Percentiles rank a stretch among this genome's conserved stretches.
Conservation (phyloP, 495 filamentous ascomycete species). For the Penicillium atrosanguineum region DNA sequence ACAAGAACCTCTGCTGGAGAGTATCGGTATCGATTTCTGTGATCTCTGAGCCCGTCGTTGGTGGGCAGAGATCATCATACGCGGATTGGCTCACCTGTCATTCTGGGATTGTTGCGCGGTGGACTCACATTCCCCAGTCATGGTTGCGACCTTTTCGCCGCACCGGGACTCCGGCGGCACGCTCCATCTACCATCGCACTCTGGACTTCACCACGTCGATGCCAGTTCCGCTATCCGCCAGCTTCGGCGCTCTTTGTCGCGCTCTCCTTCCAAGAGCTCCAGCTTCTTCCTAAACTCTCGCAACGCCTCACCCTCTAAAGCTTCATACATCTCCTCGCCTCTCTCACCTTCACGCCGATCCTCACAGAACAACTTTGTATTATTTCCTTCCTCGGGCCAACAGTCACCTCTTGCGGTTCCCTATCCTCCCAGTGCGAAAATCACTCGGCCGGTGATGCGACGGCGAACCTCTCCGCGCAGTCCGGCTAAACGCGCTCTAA, state of each 20-base stretch:
- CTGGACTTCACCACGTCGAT: constrained; percentile 75
- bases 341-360: constrained; percentile 50
- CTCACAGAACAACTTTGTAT: constrained; percentile 44
- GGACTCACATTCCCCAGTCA: constrained; percentile 30
- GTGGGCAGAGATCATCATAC: constrained; percentile 1
- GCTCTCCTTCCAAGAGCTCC: constrained; percentile 77
- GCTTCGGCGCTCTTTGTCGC: constrained; percentile 77
- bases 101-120: constrained; percentile 20
- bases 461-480: constrained; percentile 68
- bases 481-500: constrained; percentile 72
- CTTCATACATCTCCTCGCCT: constrained; percentile 48
- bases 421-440: constrained; percentile 51
- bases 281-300: constrained; percentile 63
- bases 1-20: neutral
- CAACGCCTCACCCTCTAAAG: constrained; percentile 52
- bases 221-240: constrained; percentile 72
- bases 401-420: constrained; percentile 52
- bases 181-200: constrained; percentile 78
- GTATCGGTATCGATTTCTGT: neutral
- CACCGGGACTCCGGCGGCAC: constrained; percentile 69
- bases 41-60: neutral
- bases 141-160: constrained; percentile 55
- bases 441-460: constrained; percentile 45
- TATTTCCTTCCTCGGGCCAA: constrained; percentile 45
- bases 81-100: constrained; percentile 11